These are phyloP conservation scores for Neurospora cerealis DNA, from an alignment of 495 filamentous ascomycete species.

Conservation along the genomic window DNA sequence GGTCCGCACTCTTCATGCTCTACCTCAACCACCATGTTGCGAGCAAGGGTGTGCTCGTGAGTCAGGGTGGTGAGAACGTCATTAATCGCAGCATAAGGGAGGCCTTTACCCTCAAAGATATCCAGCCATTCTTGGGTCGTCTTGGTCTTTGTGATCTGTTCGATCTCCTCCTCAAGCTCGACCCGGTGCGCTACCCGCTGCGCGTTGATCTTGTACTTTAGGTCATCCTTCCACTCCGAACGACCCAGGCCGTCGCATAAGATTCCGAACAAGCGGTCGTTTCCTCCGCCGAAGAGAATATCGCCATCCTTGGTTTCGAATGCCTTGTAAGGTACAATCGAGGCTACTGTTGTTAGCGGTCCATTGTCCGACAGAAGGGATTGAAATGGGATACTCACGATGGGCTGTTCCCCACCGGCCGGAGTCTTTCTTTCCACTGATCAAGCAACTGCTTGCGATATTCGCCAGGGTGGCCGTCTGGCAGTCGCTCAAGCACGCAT, in stretches of 20 bases:
- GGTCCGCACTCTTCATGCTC: slow-evolving; percentile 74
- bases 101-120: slow-evolving; percentile 76
- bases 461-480: slow-evolving; percentile 90
- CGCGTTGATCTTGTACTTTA: slow-evolving; percentile 70
- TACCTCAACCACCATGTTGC: slow-evolving; percentile 80
- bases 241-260: slow-evolving; percentile 69
- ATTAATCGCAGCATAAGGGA: slow-evolving; percentile 94
- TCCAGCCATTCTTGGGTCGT: slow-evolving; percentile 86
- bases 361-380: background rate
- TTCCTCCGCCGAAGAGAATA: slow-evolving; percentile 86
- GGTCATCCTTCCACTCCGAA: slow-evolving; percentile 70
- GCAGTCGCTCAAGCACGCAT: slow-evolving; percentile 83
- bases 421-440: slow-evolving; percentile 77
- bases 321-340: slow-evolving; percentile 88
- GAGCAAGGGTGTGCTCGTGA: slow-evolving; percentile 76
- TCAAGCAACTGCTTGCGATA: slow-evolving; percentile 82
- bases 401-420: slow-evolving; percentile 95
- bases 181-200: slow-evolving; percentile 68
- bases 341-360: slow-evolving; percentile 46
- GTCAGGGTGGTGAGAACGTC: slow-evolving; percentile 76
- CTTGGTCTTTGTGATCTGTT: slow-evolving; percentile 59
- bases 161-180: slow-evolving; percentile 67
- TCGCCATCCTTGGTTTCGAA: slow-evolving; percentile 92
- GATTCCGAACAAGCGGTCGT: slow-evolving; percentile 82
- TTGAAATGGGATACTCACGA: slow-evolving; percentile 45